Evolutionary conservation across 2,329 filamentous ascomycete genomes (phyloP), one percentile per base, ranked within the genome.

Genomic region (Penicillium griseofulvum): DNA sequence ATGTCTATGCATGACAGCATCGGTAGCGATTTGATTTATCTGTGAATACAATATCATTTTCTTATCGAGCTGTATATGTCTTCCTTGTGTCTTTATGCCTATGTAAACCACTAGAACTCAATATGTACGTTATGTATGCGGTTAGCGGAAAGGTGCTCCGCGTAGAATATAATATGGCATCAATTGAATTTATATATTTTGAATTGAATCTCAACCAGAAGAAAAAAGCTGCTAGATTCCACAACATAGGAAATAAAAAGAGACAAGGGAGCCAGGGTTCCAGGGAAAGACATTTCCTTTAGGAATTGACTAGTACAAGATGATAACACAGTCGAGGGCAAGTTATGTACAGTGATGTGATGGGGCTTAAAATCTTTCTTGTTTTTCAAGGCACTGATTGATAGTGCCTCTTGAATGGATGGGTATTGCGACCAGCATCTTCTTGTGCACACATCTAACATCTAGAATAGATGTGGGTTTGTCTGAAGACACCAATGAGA

Each of bases 311-410:
- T 63, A 66, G 62, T 71, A 71, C 65, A 71, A 61, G 56, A 59
- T 63, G 64, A 64, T 56, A 63, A 68, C 59, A 63, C 57, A 60
- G 55, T 57, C 51, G 59, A 58, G 60, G 61, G 61, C 56, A 57
- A 57, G 58, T 66, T 71, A 71, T 71, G 64, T 71, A 72, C 70
- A 72, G 60, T 60, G 61, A 43, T 53, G 55, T 64, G 58, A 52
- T 55, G 52, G 54, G 56, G 45, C 41, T 51, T 42, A 39, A 29
- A 51, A 49, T 54, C 57, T 54, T 62, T 55, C 57, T 52, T 61
- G 56, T 55, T 58, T 59, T 63, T 64, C 59, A 29, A 56, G 53
- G 45, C 45, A 60, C 52, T 51, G 52, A 39, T 45, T 51, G 52
- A 39, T 45, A 33, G 43, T 45, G 50, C 45, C 34, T 47, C 47